Evolutionary conservation across 495 filamentous ascomycete species (phyloP), one percentile per base, ranked within the genome.

Genomic region (Extremus antarcticus): DNA sequence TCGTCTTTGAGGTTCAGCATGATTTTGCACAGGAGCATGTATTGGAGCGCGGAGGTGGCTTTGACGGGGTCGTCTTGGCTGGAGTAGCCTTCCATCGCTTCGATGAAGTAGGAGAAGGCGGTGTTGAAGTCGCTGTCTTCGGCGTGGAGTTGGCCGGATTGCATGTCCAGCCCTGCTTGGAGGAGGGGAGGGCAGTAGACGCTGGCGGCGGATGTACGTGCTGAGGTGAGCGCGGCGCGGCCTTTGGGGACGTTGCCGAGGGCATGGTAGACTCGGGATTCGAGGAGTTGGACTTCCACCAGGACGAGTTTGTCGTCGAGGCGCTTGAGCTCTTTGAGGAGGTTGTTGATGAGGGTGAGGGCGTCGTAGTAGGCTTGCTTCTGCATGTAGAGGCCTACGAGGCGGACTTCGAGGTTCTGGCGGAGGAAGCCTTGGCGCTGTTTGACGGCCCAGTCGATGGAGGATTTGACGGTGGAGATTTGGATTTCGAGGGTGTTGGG

Each of bases 1-100:
- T 99, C 92, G 74, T 96, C 90, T 59, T 81, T 88, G 29, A 91
- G 73, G 73, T 99, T 99, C 58, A 96, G 77, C 92, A 99, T 97
- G 74, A 99, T 94, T 77, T 97, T 96, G 79, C 92, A 97, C 25
- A 99, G 82, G 32, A 99, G 78, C 94, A 99, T 97, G 78, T 99
- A 99, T 73, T 99, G 94, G 59, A 99, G 75, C 23, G 92, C 87
- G 9, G 90, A 84, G 9, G 89, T 91, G 3, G 92, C 92, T 70
- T 88, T 85, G 56, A 79, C 76, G 7, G 83, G 71, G 61, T 91
- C 87, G 57, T 99, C 92, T 66, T 95, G 88, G 7, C 86, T 82
- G 70, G 88, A 90, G 72, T 97, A 97, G 43, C 92, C 92, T 66
- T 99, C 92, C 50, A 99, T 76, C 15, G 92, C 92, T 72, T 99